These are phyloP conservation scores for Russula lepida DNA, from an alignment of 768 basidiomycete species.

Conservation along the genomic window DNA sequence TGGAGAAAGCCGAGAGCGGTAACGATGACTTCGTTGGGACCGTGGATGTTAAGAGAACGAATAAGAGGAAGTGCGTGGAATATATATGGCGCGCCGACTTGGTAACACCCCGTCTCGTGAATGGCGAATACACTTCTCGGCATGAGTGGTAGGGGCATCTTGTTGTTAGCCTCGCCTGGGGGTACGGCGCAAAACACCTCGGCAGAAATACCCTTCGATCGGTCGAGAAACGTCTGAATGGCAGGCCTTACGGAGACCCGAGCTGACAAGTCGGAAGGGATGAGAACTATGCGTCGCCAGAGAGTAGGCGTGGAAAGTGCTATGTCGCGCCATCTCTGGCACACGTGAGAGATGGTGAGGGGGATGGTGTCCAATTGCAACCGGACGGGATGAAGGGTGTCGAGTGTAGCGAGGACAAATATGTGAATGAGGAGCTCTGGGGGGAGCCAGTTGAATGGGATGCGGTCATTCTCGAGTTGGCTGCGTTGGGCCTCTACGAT, in stretches of 20 bases:
- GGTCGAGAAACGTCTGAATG: background rate
- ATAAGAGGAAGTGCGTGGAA: constrained; percentile 2
- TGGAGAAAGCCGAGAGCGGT: constrained; percentile 8
- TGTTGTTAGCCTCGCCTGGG: background rate
- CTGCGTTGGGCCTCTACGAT: constrained; percentile 3
- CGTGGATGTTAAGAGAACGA: constrained; percentile 2
- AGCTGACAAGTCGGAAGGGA: background rate
- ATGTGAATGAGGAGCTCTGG: constrained; percentile 19
- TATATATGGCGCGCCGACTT: background rate
- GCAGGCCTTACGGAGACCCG: background rate
- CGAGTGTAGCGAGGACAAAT: constrained; percentile 6
- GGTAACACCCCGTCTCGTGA: background rate
- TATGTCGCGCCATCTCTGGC: constrained; percentile 13
- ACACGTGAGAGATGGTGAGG: constrained; percentile 18
- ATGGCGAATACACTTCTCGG: background rate
- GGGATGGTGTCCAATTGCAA: constrained; percentile 2
- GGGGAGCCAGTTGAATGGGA: constrained; percentile 15
- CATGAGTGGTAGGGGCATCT: background rate
- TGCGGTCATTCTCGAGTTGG: background rate
- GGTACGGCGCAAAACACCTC: constrained; percentile 6
- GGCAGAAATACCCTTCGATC: background rate
- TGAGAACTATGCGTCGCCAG: constrained; percentile 16
- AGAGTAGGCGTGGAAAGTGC: constrained; percentile 14
- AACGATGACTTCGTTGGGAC: background rate
- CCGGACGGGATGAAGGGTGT: background rate